Evolutionary conservation across 1,139 yeast genomes (phyloP).

Genomic region (Scheffersomyces quercinus): DNA sequence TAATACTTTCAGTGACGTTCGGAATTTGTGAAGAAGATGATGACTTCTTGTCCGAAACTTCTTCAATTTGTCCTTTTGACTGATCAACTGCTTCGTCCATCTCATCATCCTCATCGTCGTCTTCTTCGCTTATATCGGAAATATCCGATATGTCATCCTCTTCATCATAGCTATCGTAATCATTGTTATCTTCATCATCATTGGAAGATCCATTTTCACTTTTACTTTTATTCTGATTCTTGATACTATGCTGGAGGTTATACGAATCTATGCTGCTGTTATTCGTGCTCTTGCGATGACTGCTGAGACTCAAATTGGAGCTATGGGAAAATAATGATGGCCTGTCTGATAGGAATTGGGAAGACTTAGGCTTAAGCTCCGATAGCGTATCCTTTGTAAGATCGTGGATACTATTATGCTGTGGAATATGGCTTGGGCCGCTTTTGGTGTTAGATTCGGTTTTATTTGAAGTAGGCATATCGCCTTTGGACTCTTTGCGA

Average conservation of each 20-base stretch:
- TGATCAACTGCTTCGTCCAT: background rate
- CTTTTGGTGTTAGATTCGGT: slow-evolving; percentile 4
- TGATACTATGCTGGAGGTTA: slow-evolving; percentile 6
- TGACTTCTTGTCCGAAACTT: background rate
- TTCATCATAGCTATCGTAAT: slow-evolving; percentile 1
- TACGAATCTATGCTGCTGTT: slow-evolving; percentile 13
- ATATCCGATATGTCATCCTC: slow-evolving; percentile 13
- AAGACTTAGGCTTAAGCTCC: slow-evolving; percentile 12
- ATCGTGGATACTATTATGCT: slow-evolving; percentile 7
- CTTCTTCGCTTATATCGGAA: slow-evolving; percentile 31
- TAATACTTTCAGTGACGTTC: slow-evolving; percentile 3
- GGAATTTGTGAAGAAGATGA: background rate
- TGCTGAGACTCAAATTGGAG: slow-evolving; percentile 14
- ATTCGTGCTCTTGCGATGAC: slow-evolving; percentile 13
- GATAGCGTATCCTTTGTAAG: slow-evolving; percentile 13
- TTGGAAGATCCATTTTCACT: slow-evolving; percentile 1
- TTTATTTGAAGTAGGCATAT: background rate
- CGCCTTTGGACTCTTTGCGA: slow-evolving; percentile 2
- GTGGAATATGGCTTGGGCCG: background rate
- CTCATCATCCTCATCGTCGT: slow-evolving; percentile 10
- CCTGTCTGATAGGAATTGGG: slow-evolving; percentile 14
- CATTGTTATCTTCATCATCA: slow-evolving; percentile 11
- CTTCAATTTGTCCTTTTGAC: slow-evolving; percentile 1
- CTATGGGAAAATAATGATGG: slow-evolving; percentile 18
- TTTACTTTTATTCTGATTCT: slow-evolving; percentile 8